Evolutionary conservation across 345 rosid genomes (phyloP), one percentile per base, ranked within the genome.

Genomic region (Eutrema heterophyllum): DNA sequence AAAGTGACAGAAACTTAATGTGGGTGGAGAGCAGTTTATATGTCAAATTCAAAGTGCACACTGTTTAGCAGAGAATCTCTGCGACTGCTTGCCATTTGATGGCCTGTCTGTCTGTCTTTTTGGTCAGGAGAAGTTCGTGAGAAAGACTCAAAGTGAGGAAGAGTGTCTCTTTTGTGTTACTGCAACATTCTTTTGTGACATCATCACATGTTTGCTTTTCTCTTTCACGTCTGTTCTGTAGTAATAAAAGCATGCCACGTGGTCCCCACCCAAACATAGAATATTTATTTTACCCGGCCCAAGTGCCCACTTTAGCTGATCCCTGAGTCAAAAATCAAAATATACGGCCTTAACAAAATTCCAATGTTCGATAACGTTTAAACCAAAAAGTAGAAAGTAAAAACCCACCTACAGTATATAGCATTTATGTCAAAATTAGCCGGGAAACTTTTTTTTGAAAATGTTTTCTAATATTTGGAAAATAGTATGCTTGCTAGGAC

Each of bases 141-240:
- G 35, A 63, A 63, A 72, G 77, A 53, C n/a, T 43, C 44, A 33
- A 55, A 73, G 24, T 40, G 46, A 35, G 7, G 58, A 46, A 65
- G 70, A 54, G 40, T 36, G 64, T 4, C 24, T 57, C 35, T 49
- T 30, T 46, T 35, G 12, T 55, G 32, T 36, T 27, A 50, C 48
- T 58, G 54, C 52, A 66, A 74, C 60, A 74, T 65, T 74, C 53
- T 74, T 41, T 67, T 21, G 43, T 46, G 72, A 74, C 65, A 59
- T 67, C 71, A 73, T 46, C 38, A 40, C 73, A 56, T 74, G 46
- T 53, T 35, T 39, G 18, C 50, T 52, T 66, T 66, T 49, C 30
- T 24, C 5, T 13, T 64, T 33, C 30, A 3, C 44, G 16, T 15
- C 9, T 35, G 41, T 21, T 1, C 2, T 9, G 6, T 4, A 4